Percentiles rank a stretch among this genome's conserved stretches.
Evolutionary conservation across 2,329 filamentous ascomycete genomes (phyloP).

Genomic region (Colletotrichum cordylinicola): DNA sequence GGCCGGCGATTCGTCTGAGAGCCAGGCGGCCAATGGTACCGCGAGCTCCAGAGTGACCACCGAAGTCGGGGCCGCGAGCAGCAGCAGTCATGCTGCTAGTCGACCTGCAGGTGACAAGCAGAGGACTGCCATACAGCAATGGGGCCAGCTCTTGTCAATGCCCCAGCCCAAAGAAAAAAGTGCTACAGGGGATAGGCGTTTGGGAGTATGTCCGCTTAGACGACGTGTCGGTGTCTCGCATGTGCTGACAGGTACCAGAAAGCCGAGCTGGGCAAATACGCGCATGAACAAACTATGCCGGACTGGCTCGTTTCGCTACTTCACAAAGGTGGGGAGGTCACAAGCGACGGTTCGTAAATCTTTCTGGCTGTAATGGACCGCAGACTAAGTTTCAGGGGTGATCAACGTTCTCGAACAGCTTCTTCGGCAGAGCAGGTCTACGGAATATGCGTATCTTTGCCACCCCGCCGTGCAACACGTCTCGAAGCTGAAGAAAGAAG

Average conservation of each 20-base stretch:
- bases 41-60: not conserved
- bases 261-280: slow-evolving; percentile 74
- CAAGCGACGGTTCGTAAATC: slow-evolving; percentile 50
- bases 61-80: not conserved
- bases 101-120: slow-evolving; percentile 3
- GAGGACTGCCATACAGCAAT: slow-evolving; percentile 30
- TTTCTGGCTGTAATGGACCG: not conserved
- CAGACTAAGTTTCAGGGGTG: slow-evolving; percentile 53
- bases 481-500: slow-evolving; percentile 80
- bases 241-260: slow-evolving; percentile 38
- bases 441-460: slow-evolving; percentile 80
- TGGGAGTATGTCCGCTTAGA: slow-evolving; percentile 1
- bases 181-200: not conserved
- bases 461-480: slow-evolving; percentile 78
- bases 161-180: not conserved
- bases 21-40: not conserved
- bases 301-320: slow-evolving; percentile 69
- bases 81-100: not conserved
- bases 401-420: slow-evolving; percentile 68
- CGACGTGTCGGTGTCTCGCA: not conserved
- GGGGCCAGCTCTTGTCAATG: slow-evolving; percentile 31
- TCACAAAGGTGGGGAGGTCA: slow-evolving; percentile 61
- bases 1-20: not conserved
- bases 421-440: slow-evolving; percentile 67
- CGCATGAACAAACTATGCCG: slow-evolving; percentile 78